phyloP scores from a whole-genome alignment of 148 eudicot species.

The Fagopyrum tataricum region DNA sequence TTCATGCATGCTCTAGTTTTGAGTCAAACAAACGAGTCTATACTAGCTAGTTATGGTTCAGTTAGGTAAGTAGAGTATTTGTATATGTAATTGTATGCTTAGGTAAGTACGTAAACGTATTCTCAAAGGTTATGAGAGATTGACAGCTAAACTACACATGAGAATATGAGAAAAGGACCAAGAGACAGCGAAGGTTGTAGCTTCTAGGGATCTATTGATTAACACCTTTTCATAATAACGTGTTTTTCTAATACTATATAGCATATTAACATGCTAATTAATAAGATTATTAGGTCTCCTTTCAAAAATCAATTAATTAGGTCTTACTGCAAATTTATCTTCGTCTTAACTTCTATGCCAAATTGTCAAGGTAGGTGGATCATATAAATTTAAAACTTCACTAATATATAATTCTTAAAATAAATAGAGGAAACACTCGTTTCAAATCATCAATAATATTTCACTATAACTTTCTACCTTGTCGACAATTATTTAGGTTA shows the following conservation, averaged over 20 bases:
- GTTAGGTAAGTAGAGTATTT: background rate
- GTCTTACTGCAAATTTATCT: background rate
- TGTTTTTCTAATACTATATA: background rate
- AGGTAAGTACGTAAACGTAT: background rate
- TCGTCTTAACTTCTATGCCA: background rate
- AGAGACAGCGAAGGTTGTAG: background rate
- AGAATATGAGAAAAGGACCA: conserved; percentile 2
- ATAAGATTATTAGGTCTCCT: background rate
- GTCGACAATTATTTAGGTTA: too few species aligned
- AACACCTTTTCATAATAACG: background rate
- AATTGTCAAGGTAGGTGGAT: background rate
- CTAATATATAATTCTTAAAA: too few species aligned
- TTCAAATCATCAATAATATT: too few species aligned
- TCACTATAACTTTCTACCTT: too few species aligned
- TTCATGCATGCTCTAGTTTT: too few species aligned
- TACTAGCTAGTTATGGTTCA: too few species aligned
- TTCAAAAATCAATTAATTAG: too few species aligned
- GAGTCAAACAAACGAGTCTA: too few species aligned
- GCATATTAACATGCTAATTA: background rate
- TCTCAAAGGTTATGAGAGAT: background rate
- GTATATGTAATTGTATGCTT: background rate
- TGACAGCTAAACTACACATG: conserved; percentile 12
- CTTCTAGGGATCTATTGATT: background rate
- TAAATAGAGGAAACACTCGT: too few species aligned
- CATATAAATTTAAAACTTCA: background rate